Conservation (phyloP, 805 yeast genomes). For the Millerozyma miso region DNA sequence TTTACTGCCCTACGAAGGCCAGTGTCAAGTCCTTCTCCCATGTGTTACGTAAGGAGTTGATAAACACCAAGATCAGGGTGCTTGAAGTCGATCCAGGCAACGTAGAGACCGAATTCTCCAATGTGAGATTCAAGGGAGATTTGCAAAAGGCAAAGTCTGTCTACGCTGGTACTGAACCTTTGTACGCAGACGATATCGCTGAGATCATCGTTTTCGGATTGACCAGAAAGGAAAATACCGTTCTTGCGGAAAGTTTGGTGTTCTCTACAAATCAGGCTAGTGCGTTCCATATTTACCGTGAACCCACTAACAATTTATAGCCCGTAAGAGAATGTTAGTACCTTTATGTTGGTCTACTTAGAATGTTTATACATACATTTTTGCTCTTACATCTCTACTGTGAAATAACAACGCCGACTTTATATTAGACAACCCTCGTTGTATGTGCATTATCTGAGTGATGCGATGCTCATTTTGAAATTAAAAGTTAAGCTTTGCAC, state of each 20-base stretch:
- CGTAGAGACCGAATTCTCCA: slow-evolving; percentile 74
- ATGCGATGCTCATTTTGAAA: no score
- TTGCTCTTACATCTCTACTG: no score
- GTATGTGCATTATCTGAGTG: no score
- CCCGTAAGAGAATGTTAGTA: no score
- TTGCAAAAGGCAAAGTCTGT: slow-evolving; percentile 56
- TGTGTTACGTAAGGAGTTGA: slow-evolving; percentile 69
- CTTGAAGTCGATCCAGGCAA: slow-evolving; percentile 77
- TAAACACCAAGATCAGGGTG: slow-evolving; percentile 64
- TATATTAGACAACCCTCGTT: no score
- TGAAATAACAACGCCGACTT: no score
- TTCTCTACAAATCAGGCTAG: slow-evolving; percentile 86
- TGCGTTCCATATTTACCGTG: slow-evolving; percentile 54
- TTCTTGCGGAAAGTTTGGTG: slow-evolving; percentile 74
- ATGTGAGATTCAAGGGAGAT: slow-evolving; percentile 64
- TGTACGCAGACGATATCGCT: slow-evolving; percentile 69
- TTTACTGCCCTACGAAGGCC: slow-evolving; percentile 73
- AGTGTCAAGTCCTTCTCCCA: slow-evolving; percentile 70
- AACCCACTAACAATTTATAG: slow-evolving; percentile 4
- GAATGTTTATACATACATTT: background rate
- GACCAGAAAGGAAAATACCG: slow-evolving; percentile 67
- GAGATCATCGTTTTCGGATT: slow-evolving; percentile 65
- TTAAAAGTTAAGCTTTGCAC: no score
- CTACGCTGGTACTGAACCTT: slow-evolving; percentile 65
- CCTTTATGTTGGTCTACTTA: no score